Evolutionary conservation across 1,284 basidiomycete species (phyloP).

Genomic region (Papiliotrema flavescens): DNA sequence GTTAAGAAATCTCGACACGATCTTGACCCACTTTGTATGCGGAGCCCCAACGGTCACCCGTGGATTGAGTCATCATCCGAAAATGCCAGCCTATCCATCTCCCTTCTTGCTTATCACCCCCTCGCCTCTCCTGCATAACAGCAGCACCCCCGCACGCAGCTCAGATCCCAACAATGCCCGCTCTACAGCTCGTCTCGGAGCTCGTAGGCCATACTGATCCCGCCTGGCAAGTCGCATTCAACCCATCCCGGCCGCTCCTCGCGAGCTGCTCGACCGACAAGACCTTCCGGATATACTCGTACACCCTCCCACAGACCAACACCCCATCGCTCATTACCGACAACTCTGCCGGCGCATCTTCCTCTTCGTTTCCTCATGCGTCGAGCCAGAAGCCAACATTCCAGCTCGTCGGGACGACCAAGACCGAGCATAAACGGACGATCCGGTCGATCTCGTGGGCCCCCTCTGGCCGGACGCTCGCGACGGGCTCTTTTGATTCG

Average conservation of each 20-base stretch:
- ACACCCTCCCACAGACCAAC: constrained; percentile 48
- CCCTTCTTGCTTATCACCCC: not conserved
- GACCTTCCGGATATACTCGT: constrained; percentile 79
- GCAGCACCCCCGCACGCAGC: not conserved
- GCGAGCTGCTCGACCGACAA: constrained; percentile 95
- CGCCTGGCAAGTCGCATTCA: constrained; percentile 90
- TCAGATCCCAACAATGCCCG: constrained; percentile 21
- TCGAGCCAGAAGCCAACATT: constrained; percentile 51
- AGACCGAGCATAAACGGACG: constrained; percentile 84
- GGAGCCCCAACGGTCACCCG: not conserved
- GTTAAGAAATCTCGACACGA: not conserved
- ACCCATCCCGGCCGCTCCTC: constrained; percentile 73
- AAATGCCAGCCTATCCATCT: not conserved
- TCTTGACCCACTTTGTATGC: not conserved
- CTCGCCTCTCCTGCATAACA: not conserved
- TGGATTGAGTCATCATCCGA: not conserved
- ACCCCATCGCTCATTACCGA: not conserved
- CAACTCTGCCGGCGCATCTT: constrained; percentile 7
- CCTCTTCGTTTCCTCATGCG: constrained; percentile 19
- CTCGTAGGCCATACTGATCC: constrained; percentile 72
- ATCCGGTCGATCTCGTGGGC: constrained; percentile 89
- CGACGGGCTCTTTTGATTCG: constrained; percentile 91
- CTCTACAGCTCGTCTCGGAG: constrained; percentile 37
- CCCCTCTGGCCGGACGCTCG: constrained; percentile 81
- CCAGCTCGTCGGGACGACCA: constrained; percentile 60